phyloP scores from a whole-genome alignment of 2,329 filamentous ascomycete species.

The Trichoderma lentiforme region DNA sequence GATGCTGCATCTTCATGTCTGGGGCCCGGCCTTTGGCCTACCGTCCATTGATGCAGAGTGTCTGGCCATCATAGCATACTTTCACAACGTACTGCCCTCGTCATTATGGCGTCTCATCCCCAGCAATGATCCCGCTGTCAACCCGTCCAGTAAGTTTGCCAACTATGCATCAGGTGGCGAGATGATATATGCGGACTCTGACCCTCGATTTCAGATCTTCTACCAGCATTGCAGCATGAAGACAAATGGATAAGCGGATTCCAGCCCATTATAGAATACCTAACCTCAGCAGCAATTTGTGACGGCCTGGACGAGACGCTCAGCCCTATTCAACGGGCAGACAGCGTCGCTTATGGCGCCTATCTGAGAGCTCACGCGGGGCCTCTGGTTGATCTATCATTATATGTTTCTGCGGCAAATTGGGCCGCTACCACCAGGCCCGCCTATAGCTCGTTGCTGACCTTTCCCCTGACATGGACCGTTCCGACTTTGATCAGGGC shows the following conservation, averaged over 20 bases:
- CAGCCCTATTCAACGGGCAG: conserved; percentile 41
- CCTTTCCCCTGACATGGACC: conserved; percentile 86
- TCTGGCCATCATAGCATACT: conserved; percentile 75
- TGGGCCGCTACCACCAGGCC: conserved; percentile 75
- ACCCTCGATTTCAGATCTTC: conserved; percentile 40
- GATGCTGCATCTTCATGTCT: conserved; percentile 72
- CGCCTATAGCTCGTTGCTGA: conserved; percentile 73
- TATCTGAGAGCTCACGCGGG: conserved; percentile 74
- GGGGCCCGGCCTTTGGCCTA: conserved; percentile 83
- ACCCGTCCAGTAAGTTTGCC: conserved; percentile 61
- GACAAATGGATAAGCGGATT: conserved; percentile 59
- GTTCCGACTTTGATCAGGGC: conserved; percentile 71
- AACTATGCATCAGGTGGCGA: background rate
- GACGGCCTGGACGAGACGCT: conserved; percentile 40
- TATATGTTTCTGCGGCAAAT: conserved; percentile 88
- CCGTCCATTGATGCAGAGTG: conserved; percentile 92
- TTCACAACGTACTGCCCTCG: conserved; percentile 59
- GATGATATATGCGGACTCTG: background rate
- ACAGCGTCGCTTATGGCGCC: conserved; percentile 54
- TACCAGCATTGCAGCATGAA: conserved; percentile 53
- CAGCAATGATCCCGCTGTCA: conserved; percentile 68
- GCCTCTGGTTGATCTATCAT: conserved; percentile 76
- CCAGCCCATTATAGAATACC: conserved; percentile 56
- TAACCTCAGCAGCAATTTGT: conserved; percentile 40
- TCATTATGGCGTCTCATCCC: conserved; percentile 67